Conservation (phyloP, 2,329 filamentous ascomycete genomes). For the Colletotrichum sp. region DNA sequence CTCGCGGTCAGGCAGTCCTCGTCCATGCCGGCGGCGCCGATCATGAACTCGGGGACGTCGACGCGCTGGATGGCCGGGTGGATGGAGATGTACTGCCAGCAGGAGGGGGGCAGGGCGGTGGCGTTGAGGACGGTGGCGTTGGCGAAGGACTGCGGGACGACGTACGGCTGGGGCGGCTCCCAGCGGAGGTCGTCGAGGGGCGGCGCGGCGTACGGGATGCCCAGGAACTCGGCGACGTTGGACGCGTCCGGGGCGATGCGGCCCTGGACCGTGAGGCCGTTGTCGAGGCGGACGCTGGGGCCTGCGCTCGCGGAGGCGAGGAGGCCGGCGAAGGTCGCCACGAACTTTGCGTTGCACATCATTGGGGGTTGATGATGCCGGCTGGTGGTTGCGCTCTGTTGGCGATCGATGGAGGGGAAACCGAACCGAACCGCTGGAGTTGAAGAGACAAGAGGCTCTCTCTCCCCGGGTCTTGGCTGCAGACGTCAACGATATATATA, state of each 20-base stretch:
- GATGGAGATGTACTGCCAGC: slow-evolving; percentile 20
- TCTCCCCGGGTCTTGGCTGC: background rate
- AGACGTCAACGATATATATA: background rate
- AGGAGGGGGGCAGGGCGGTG: slow-evolving; percentile 4
- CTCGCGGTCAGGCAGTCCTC: slow-evolving; percentile 71
- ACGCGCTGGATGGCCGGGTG: slow-evolving; percentile 14
- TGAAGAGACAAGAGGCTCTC: background rate
- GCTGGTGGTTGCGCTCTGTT: background rate
- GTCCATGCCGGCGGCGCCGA: slow-evolving; percentile 14
- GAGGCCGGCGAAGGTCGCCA: slow-evolving; percentile 7
- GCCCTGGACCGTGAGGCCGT: slow-evolving; percentile 9
- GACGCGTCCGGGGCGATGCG: slow-evolving; percentile 7
- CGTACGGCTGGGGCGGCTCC: slow-evolving; percentile 34
- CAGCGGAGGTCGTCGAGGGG: slow-evolving; percentile 57
- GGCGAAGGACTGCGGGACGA: slow-evolving; percentile 2
- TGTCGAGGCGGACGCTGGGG: slow-evolving; percentile 6
- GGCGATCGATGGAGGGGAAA: background rate
- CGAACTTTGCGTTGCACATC: slow-evolving; percentile 15
- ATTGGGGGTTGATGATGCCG: background rate
- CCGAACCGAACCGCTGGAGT: background rate
- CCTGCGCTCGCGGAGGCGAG: slow-evolving; percentile 9
- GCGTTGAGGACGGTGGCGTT: slow-evolving; percentile 12
- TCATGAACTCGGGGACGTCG: slow-evolving; percentile 20
- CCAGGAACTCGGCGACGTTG: slow-evolving; percentile 26
- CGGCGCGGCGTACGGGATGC: slow-evolving; percentile 61